Base-by-base conservation (phyloP, 768 basidiomycete genomes). In the Chalciporus chontae region DNA sequence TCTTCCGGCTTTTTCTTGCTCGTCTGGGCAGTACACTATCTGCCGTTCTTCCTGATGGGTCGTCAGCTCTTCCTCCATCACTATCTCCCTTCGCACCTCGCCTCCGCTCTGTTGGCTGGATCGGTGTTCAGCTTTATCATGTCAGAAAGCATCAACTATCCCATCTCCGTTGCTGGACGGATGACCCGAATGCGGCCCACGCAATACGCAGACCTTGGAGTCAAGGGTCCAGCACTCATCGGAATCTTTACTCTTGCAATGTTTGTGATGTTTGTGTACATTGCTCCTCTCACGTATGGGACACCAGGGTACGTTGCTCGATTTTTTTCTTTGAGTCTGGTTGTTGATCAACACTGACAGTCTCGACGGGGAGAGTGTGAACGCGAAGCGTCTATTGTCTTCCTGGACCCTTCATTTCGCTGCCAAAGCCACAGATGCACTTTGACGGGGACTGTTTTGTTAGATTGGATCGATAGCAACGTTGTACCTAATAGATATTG, bases 21-120 rank as follows among this genome's bases (percentile, higher is more conserved):
- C 26, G 81, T 95, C 21, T 99, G 96, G 96, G 86, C 79, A 11
- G 90, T 90, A 48, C 96, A 99, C 68, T 99, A 96, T 72, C 73
- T 87, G 63, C 96, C 96, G 6, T 99, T 98, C 80, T 99, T 91
- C 84, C 77, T 97, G 23, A 95, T 99, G 92, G 87, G 79, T 63
- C 89, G 96, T 34, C 96, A 99, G 63, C 77, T 94, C 38, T 99
- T 99, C 78, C 74, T 99, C 21, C 96, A 99, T 67, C 94, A 96
- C 68, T 99, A 99, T 68, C 84, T 99, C 4, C 95, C 95, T 13
- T 95, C 95, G 0, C 96, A 99, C 65, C 77, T 99, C 37, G 86
- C 90, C 11, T 94, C 92, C 13, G 87, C 93, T 11, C 77, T 98
- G 50, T 83, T 97, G 50, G 93, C 95, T 36, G 96, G 96, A 38